Conservation (phyloP, 1,284 basidiomycete species). For the Laetiporus sulphureus region DNA sequence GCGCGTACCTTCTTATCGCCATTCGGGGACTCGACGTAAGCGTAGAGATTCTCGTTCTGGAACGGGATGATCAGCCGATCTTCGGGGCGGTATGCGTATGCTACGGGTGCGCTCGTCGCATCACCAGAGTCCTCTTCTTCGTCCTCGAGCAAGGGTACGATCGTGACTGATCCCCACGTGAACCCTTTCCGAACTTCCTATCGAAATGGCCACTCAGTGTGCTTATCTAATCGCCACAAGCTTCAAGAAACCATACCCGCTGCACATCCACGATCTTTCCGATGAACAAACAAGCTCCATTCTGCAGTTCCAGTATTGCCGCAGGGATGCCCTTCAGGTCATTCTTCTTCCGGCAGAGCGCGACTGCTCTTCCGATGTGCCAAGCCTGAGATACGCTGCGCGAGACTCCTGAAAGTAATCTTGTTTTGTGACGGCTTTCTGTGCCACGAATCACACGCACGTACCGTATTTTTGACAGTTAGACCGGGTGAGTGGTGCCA, state of each 20-base stretch:
- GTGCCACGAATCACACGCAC: background rate
- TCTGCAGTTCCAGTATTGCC: conserved; percentile 40
- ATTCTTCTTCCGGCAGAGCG: conserved; percentile 20
- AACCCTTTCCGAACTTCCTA: conserved; percentile 27
- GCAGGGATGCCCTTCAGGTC: conserved; percentile 40
- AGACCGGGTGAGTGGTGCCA: conserved; percentile 30
- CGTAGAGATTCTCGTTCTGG: conserved; percentile 53
- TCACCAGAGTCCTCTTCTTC: conserved; percentile 35
- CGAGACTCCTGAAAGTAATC: conserved; percentile 23
- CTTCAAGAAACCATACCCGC: conserved; percentile 21
- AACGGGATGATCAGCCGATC: conserved; percentile 38
- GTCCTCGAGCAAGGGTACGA: conserved; percentile 37
- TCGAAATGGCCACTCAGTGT: background rate
- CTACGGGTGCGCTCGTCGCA: conserved; percentile 3
- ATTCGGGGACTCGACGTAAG: conserved; percentile 33
- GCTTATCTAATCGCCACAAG: background rate
- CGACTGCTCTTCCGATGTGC: conserved; percentile 40
- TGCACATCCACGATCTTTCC: conserved; percentile 49
- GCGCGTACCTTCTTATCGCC: conserved; percentile 23
- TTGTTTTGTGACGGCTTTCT: background rate
- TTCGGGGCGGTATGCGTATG: conserved; percentile 14
- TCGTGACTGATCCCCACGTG: conserved; percentile 40
- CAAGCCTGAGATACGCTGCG: conserved; percentile 47
- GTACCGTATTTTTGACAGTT: conserved; percentile 32
- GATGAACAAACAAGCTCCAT: conserved; percentile 43